These are phyloP conservation scores for Trametes villosa DNA, from an alignment of 768 basidiomycete species.

Conservation along the genomic window DNA sequence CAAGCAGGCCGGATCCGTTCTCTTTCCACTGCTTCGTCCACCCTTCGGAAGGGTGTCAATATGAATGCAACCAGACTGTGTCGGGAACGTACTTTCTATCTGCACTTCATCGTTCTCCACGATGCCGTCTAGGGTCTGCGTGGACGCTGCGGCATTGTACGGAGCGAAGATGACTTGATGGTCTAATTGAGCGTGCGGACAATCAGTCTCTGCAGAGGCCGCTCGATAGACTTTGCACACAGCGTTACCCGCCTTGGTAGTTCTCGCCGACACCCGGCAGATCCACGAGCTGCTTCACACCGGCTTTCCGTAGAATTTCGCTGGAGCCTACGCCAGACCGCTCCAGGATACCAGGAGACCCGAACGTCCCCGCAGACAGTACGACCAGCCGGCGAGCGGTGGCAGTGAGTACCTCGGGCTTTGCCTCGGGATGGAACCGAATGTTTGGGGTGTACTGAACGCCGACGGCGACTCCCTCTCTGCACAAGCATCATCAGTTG, in stretches of 20 bases:
- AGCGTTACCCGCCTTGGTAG: slow-evolving; percentile 37
- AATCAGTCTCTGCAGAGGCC: not conserved
- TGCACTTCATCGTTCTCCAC: slow-evolving; percentile 45
- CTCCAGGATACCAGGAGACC: slow-evolving; percentile 57
- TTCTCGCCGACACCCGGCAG: slow-evolving; percentile 50
- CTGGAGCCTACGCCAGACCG: slow-evolving; percentile 51
- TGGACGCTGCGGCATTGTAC: slow-evolving; percentile 49
- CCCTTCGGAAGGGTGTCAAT: slow-evolving; percentile 31
- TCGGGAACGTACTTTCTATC: slow-evolving; percentile 41
- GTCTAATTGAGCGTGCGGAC: slow-evolving; percentile 29
- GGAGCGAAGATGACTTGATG: slow-evolving; percentile 34
- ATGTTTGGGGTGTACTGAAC: slow-evolving; percentile 41
- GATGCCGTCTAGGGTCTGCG: slow-evolving; percentile 53
- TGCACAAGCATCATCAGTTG: no score
- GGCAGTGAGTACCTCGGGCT: slow-evolving; percentile 20
- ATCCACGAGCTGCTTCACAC: slow-evolving; percentile 39
- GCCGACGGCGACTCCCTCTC: slow-evolving; percentile 42
- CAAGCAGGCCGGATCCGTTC: slow-evolving; percentile 51
- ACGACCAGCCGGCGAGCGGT: slow-evolving; percentile 43
- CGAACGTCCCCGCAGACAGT: slow-evolving; percentile 45
- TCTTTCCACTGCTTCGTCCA: slow-evolving; percentile 40
- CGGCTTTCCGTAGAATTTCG: slow-evolving; percentile 35
- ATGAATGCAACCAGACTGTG: not conserved
- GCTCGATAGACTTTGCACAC: no score
- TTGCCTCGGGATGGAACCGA: slow-evolving; percentile 26